Evolutionary conservation across 2,329 filamentous ascomycete genomes (phyloP), one percentile per base, ranked within the genome.

Genomic region (Clathrospora elynae): DNA sequence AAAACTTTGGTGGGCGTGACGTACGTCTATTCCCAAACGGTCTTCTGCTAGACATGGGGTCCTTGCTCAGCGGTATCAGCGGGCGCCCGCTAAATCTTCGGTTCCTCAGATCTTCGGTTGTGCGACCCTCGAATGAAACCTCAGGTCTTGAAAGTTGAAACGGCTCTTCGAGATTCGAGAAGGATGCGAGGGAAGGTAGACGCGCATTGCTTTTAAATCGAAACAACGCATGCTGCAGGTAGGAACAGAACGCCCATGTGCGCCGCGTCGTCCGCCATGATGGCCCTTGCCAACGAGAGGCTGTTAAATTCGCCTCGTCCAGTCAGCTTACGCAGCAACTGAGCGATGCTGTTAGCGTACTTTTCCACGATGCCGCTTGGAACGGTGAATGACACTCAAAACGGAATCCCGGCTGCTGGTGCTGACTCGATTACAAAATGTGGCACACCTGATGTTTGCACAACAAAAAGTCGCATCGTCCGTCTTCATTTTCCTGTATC

Each of bases 361-460:
- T 28, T 37, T 35, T 20, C 38, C 42, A 53, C 40, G 35, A 42
- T 41, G 46, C 42, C 41, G 41, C 28, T 31, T 31, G 26, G 42
- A 25, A 55, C 46, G 41, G 36, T 53, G 51, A 49, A 34, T 20
- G 39, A 29, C 28, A 37, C 56, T 53, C 41, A 57, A 63, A 49
- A 42, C 43, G 61, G 62, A 51, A 63, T 51, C 31, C 61, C 62
- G 61, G 30, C 28, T 42, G 52, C 43, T 37, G 43, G 25, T 42
- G 37, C 50, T 55, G 51, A 53, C 53, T 55, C 53, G 50, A 52
- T 48, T 50, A 47, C 42, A 49, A 46, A 54, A 47, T 19, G 55
- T 61, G 61, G 57, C 59, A 57, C 58, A 20, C 19, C 24, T 35
- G 35, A 25, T 35, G 29, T 39, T 29, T 25, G 29, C 30, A 34